Conservation (phyloP, 2,329 filamentous ascomycete species). For the Penicillium hesseltinei region DNA sequence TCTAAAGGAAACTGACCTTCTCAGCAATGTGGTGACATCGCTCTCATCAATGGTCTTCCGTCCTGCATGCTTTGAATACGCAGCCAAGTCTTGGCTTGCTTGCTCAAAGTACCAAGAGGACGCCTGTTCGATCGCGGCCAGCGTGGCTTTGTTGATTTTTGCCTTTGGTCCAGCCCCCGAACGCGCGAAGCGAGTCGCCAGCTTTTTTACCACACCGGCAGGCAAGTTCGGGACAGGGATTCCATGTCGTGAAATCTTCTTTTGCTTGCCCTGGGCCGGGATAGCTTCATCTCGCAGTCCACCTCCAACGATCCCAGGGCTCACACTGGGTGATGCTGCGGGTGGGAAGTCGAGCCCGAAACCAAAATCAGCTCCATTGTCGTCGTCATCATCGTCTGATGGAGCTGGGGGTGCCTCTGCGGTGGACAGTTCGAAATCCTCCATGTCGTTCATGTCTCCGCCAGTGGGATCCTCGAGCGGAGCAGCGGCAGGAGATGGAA, state of each 20-base stretch:
- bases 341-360: conserved; percentile 33
- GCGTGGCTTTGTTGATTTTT: conserved; percentile 70
- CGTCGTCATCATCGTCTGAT: conserved; percentile 23
- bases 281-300: conserved; percentile 36
- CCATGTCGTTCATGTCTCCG: conserved; percentile 35
- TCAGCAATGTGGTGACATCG: conserved; percentile 79
- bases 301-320: conserved; percentile 34
- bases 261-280: conserved; percentile 45
- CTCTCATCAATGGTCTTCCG: conserved; percentile 82
- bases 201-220: conserved; percentile 66
- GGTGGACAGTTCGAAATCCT: conserved; percentile 35
- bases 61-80: conserved; percentile 77
- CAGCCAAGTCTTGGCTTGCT: conserved; percentile 72
- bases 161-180: conserved; percentile 64
- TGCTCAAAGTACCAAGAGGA: conserved; percentile 94
- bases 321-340: conserved; percentile 31
- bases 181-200: conserved; percentile 65
- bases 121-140: conserved; percentile 73
- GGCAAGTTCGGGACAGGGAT: conserved; percentile 75
- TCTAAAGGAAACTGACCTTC: conserved; percentile 59
- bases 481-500: conserved; percentile 36
- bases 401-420: conserved; percentile 28
- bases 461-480: conserved; percentile 32
- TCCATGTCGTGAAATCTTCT: conserved; percentile 66
- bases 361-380: conserved; percentile 32